phyloP scores from a whole-genome alignment of 257 asterid genomes.

The Dorcoceras hygrometricum region DNA sequence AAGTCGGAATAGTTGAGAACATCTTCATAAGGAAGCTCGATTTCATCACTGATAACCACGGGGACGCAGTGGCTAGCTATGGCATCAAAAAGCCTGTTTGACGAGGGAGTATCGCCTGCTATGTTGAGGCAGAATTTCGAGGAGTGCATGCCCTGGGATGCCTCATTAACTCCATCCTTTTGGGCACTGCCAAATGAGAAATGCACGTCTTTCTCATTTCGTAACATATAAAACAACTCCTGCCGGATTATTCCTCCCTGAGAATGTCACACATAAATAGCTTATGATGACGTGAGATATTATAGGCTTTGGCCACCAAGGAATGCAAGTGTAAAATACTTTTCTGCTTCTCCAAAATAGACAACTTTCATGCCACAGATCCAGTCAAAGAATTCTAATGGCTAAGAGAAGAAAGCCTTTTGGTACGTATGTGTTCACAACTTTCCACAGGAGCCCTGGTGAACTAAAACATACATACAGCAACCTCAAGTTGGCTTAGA shows the following conservation, averaged over 20 bases:
- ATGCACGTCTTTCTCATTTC: conserved; percentile 54
- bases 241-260: conserved; percentile 65
- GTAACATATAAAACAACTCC: conserved; percentile 57
- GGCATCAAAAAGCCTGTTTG: conserved; percentile 65
- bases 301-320: too few species aligned
- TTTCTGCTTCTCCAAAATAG: too few species aligned
- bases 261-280: conserved; percentile 15
- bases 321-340: too few species aligned
- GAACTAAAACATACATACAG: too few species aligned
- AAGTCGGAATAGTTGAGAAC: conserved; percentile 53
- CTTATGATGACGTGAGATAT: too few species aligned
- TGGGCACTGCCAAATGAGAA: conserved; percentile 55
- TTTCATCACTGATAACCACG: conserved; percentile 50
- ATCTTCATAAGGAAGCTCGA: conserved; percentile 61
- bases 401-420: too few species aligned
- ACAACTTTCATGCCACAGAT: too few species aligned
- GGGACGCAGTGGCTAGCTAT: conserved; percentile 67
- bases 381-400: too few species aligned
- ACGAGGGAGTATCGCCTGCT: conserved; percentile 72
- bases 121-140: conserved; percentile 73
- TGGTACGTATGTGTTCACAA: too few species aligned
- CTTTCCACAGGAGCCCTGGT: too few species aligned
- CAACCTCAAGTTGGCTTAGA: too few species aligned
- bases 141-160: conserved; percentile 51
- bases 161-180: conserved; percentile 40